Percentiles rank a stretch among this genome's conserved stretches.
These are phyloP conservation scores for Xerocomus minutiporus DNA, from an alignment of 1,284 basidiomycete genomes.

Conservation along the genomic window DNA sequence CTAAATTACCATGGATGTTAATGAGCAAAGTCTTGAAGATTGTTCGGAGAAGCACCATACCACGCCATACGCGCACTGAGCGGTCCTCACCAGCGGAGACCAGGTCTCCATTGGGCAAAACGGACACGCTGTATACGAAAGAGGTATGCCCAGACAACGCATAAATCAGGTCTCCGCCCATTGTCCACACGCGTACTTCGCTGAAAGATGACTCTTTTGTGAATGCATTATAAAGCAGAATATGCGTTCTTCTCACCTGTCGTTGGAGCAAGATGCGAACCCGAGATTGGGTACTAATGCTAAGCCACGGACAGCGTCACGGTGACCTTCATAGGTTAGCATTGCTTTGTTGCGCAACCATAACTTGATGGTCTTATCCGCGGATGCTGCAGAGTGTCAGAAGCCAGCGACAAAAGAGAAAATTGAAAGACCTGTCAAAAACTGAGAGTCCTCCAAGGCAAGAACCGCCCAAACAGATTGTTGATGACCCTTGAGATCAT, in stretches of 20 bases:
- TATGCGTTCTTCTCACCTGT: slow-evolving; percentile 52
- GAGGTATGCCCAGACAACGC: slow-evolving; percentile 90
- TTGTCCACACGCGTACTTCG: slow-evolving; percentile 88
- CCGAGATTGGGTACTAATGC: slow-evolving; percentile 77
- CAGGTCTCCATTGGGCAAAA: slow-evolving; percentile 73
- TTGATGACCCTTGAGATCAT: slow-evolving; percentile 81
- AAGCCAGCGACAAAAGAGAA: slow-evolving; percentile 1
- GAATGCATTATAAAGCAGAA: slow-evolving; percentile 1
- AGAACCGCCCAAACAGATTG: slow-evolving; percentile 95
- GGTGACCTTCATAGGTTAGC: slow-evolving; percentile 80
- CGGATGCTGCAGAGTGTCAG: slow-evolving; percentile 63
- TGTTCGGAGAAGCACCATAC: slow-evolving; percentile 30
- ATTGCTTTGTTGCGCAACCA: slow-evolving; percentile 77
- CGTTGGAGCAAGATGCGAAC: slow-evolving; percentile 95
- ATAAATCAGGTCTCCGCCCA: slow-evolving; percentile 73
- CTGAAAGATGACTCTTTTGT: slow-evolving; percentile 37
- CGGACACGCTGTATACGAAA: slow-evolving; percentile 89
- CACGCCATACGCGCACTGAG: slow-evolving; percentile 75
- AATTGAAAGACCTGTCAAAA: slow-evolving; percentile 68
- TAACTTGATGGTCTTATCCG: slow-evolving; percentile 90
- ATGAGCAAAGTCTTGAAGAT: not conserved
- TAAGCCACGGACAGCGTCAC: slow-evolving; percentile 86
- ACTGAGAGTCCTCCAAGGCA: slow-evolving; percentile 73
- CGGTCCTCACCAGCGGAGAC: slow-evolving; percentile 83
- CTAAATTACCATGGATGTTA: slow-evolving; percentile 28